A percentile compares a stretch with the other conserved stretches of the same genome.
phyloP scores from a whole-genome alignment of 805 yeast genomes.

The Ogataea saltuana region DNA sequence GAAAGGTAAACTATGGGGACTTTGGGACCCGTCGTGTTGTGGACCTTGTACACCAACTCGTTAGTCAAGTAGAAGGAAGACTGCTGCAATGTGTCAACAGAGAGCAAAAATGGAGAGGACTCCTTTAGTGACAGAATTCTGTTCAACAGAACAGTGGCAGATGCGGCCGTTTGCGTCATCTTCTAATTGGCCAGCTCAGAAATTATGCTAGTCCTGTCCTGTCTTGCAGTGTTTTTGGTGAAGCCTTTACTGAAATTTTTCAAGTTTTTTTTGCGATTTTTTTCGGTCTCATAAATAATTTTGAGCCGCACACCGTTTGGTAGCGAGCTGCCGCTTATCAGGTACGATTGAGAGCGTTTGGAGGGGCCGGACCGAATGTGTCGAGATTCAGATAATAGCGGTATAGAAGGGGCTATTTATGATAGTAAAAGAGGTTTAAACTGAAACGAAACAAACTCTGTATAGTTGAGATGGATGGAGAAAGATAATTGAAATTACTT shows the following conservation, averaged over 20 bases:
- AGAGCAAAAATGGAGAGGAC: conserved; percentile 66
- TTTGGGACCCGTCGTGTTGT: conserved; percentile 25
- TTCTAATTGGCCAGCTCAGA: not conserved
- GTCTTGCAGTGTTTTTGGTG: too few relatives aligned
- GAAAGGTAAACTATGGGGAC: conserved; percentile 54
- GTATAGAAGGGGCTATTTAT: not conserved
- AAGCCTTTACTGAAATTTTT: not conserved
- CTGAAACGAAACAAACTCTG: conserved; percentile 9
- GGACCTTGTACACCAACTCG: conserved; percentile 53
- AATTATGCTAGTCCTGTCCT: too few relatives aligned
- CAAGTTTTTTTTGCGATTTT: not conserved
- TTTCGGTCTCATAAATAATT: not conserved
- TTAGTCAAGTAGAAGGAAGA: conserved; percentile 55
- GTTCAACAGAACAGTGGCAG: conserved; percentile 56
- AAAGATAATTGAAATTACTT: not conserved
- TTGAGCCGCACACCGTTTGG: conserved; percentile 7
- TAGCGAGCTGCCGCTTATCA: conserved; percentile 4
- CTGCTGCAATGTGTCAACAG: conserved; percentile 71
- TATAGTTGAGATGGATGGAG: too few relatives aligned
- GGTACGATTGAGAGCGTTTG: too few relatives aligned
- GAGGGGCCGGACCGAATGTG: too few relatives aligned
- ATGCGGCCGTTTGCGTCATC: conserved; percentile 33
- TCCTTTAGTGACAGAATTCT: conserved; percentile 74
- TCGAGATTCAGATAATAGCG: conserved; percentile 1
- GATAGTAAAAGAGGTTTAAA: too few relatives aligned